Conservation (phyloP, 345 rosid genomes). For the Raphanus sativus region DNA sequence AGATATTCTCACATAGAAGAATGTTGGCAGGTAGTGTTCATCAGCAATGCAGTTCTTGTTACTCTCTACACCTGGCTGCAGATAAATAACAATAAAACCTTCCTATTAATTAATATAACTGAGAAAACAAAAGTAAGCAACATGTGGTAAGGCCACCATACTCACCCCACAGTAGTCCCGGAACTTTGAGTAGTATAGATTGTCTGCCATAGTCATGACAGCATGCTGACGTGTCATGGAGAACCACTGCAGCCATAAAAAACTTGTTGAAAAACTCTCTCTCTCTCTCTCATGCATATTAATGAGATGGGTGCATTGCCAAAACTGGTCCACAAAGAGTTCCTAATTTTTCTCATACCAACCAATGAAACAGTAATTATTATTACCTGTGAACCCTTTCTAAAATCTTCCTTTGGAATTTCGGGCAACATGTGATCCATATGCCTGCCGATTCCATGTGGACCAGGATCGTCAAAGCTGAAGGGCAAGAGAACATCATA, state of each 20-base stretch:
- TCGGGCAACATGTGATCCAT: constrained; percentile 97
- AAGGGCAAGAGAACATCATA: constrained; percentile 8
- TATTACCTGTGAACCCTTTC: constrained; percentile 98
- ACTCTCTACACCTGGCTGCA: constrained; percentile 90
- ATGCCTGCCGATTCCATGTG: constrained; percentile 96
- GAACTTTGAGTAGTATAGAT: constrained; percentile 90
- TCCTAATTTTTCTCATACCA: neutral
- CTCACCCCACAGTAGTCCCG: constrained; percentile 89
- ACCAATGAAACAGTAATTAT: neutral
- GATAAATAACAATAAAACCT: constrained; percentile 36
- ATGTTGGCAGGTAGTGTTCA: constrained; percentile 96
- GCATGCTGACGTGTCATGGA: constrained; percentile 98
- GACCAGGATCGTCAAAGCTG: constrained; percentile 98
- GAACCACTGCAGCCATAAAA: constrained; percentile 78
- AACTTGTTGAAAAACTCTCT: neutral
- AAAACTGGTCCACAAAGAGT: constrained; percentile 5
- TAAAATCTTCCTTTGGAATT: constrained; percentile 80
- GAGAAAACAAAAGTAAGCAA: constrained; percentile 2
- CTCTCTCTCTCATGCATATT: neutral
- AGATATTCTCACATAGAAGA: constrained; percentile 66
- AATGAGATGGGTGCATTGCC: constrained; percentile 1
- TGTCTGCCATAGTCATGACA: constrained; percentile 76
- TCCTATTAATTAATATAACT: constrained; percentile 13
- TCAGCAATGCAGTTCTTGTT: constrained; percentile 93
- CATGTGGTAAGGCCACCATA: constrained; percentile 17